phyloP scores from a whole-genome alignment of 2,329 filamentous ascomycete genomes.

The Akanthomyces dipterigenus region DNA sequence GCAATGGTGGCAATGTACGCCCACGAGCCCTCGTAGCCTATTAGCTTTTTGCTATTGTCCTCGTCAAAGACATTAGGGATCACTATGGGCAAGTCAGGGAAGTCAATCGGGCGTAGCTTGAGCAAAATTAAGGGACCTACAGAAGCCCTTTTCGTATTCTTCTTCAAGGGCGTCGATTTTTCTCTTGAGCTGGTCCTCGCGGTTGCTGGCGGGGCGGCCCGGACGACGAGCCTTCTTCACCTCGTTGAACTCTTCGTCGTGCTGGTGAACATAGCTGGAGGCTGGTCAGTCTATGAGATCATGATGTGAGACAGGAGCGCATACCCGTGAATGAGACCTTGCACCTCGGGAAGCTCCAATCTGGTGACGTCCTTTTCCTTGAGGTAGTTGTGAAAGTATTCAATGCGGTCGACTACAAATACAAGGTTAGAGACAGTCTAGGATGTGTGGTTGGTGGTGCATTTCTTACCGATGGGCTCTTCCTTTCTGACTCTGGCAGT shows the following conservation, averaged over 20 bases:
- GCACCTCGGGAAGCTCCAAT: constrained; percentile 50
- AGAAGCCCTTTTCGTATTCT: constrained; percentile 79
- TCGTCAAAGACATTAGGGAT: constrained; percentile 68
- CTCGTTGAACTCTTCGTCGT: constrained; percentile 62
- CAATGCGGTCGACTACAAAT: constrained; percentile 29
- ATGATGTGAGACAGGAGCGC: constrained; percentile 14
- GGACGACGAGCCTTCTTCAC: constrained; percentile 65
- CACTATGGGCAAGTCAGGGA: constrained; percentile 34
- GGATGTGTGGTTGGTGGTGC: neutral
- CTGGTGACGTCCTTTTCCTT: constrained; percentile 40
- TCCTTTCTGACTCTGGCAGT: constrained; percentile 67
- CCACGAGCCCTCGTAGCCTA: constrained; percentile 80
- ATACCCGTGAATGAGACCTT: constrained; percentile 56
- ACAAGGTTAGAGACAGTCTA: constrained; percentile 5
- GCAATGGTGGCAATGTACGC: constrained; percentile 66
- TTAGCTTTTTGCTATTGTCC: constrained; percentile 58
- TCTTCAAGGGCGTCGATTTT: constrained; percentile 64
- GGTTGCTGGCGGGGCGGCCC: constrained; percentile 70
- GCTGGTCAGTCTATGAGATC: neutral
- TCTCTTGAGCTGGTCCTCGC: constrained; percentile 70
- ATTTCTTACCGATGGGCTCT: constrained; percentile 56
- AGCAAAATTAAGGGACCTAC: constrained; percentile 37
- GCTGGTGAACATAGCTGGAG: constrained; percentile 55
- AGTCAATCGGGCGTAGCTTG: neutral
- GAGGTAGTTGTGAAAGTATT: constrained; percentile 64